A percentile compares a stretch with the other conserved stretches of the same genome.
Evolutionary conservation across 2,329 filamentous ascomycete species (phyloP).

Genomic region (Ceratocystis cacaofunesta): DNA sequence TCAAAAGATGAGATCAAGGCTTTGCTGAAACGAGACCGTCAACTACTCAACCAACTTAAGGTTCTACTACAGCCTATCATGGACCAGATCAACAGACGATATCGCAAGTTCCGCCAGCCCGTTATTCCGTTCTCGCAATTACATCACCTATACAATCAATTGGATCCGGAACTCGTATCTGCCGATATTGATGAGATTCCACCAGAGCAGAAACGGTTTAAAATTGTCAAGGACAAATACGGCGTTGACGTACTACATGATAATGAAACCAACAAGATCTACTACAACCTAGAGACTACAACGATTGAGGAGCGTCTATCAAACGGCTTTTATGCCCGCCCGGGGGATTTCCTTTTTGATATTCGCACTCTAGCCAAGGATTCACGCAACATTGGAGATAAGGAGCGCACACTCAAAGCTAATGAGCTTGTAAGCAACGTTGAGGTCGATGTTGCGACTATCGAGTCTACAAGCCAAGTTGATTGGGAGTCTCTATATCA

Average conservation of each 20-base stretch:
- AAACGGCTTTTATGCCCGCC: conserved; percentile 88
- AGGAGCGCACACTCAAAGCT: conserved; percentile 67
- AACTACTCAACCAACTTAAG: conserved; percentile 75
- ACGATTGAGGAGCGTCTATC: conserved; percentile 93
- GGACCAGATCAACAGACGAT: conserved; percentile 86
- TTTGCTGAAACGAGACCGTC: conserved; percentile 67
- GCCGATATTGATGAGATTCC: conserved; percentile 36
- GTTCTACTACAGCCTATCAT: conserved; percentile 84
- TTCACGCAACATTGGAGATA: conserved; percentile 66
- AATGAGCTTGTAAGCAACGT: conserved; percentile 89
- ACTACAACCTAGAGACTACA: conserved; percentile 84
- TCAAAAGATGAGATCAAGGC: conserved; percentile 69
- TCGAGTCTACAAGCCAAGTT: conserved; percentile 51
- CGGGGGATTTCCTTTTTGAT: conserved; percentile 77
- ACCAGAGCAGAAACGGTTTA: conserved; percentile 55
- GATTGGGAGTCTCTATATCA: conserved; percentile 74
- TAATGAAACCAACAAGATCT: conserved; percentile 65
- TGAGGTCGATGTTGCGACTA: conserved; percentile 73
- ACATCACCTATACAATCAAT: conserved; percentile 70
- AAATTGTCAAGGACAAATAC: conserved; percentile 64
- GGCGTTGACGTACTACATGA: conserved; percentile 65
- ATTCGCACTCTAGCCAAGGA: conserved; percentile 76
- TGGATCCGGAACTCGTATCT: conserved; percentile 55
- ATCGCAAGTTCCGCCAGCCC: conserved; percentile 73
- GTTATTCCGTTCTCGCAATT: conserved; percentile 61